Percentiles rank a stretch among this genome's conserved stretches.
phyloP scores from a whole-genome alignment of 352 stramenopile species.

The Phytophthora idaei region DNA sequence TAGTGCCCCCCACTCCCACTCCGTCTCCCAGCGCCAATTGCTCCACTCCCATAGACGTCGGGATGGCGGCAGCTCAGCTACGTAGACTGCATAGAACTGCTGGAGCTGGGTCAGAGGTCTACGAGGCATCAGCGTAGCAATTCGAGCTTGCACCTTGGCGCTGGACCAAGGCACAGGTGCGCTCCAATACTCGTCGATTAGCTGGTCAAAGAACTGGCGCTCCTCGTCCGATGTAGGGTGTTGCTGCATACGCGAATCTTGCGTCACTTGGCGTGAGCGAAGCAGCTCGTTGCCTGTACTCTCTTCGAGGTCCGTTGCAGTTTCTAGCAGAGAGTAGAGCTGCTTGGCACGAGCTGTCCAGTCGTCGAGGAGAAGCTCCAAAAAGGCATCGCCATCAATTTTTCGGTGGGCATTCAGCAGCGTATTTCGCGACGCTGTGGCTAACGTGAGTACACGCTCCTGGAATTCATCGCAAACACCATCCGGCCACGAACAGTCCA shows the following conservation, averaged over 20 bases:
- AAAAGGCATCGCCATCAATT: slow-evolving; percentile 77
- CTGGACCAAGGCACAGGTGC: slow-evolving; percentile 59
- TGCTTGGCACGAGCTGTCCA: slow-evolving; percentile 66
- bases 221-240: slow-evolving; percentile 46
- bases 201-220: slow-evolving; percentile 49
- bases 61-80: slow-evolving; percentile 31
- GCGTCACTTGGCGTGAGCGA: slow-evolving; percentile 40
- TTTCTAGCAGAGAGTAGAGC: slow-evolving; percentile 56
- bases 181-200: slow-evolving; percentile 78
- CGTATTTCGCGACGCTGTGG: slow-evolving; percentile 54
- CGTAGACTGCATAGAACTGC: slow-evolving; percentile 45
- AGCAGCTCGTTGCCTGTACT: slow-evolving; percentile 31
- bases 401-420: slow-evolving; percentile 65
- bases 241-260: slow-evolving; percentile 49
- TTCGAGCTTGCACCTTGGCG: slow-evolving; percentile 45
- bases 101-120: slow-evolving; percentile 48
- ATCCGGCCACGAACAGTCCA: slow-evolving; percentile 59
- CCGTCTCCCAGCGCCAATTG: slow-evolving; percentile 49
- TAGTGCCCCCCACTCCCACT: slow-evolving; percentile 55
- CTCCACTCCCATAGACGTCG: slow-evolving; percentile 50
- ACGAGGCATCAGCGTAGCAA: slow-evolving; percentile 16
- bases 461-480: slow-evolving; percentile 65
- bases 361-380: slow-evolving; percentile 63
- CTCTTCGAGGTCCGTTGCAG: slow-evolving; percentile 66
- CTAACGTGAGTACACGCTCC: slow-evolving; percentile 48